Evolutionary conservation across 2,329 filamentous ascomycete species (phyloP).

Genomic region (Chrysoporthe puriensis): DNA sequence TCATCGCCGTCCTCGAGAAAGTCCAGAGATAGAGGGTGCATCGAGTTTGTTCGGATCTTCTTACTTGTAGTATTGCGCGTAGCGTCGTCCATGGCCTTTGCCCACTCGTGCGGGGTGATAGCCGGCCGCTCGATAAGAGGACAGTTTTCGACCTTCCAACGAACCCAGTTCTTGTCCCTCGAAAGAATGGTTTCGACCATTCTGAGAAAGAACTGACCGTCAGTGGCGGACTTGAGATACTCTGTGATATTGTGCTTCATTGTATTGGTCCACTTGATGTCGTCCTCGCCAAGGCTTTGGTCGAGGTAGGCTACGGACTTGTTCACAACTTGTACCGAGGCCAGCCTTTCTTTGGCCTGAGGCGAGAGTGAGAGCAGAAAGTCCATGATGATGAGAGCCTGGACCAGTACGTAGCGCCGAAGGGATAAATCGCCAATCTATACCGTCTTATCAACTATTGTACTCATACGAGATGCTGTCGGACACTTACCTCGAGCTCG

Average conservation of each 20-base stretch:
- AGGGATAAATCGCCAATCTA: constrained; percentile 94
- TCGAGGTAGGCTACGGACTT: constrained; percentile 83
- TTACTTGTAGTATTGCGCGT: constrained; percentile 71
- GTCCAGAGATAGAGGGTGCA: constrained; percentile 74
- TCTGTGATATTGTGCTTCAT: constrained; percentile 80
- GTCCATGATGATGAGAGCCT: constrained; percentile 91
- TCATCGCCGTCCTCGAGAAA: constrained; percentile 74
- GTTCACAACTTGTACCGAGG: constrained; percentile 67
- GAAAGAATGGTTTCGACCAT: constrained; percentile 97
- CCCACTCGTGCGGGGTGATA: constrained; percentile 70
- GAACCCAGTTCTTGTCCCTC: constrained; percentile 97
- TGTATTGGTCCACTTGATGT: constrained; percentile 83
- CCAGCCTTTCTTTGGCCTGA: constrained; percentile 78
- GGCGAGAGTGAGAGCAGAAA: constrained; percentile 90
- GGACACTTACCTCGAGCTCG: constrained; percentile 74
- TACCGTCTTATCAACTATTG: constrained; percentile 33
- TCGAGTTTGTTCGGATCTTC: constrained; percentile 67
- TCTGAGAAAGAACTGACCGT: constrained; percentile 91
- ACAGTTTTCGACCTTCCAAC: constrained; percentile 96
- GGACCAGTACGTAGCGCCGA: constrained; percentile 89
- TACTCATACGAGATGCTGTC: background rate
- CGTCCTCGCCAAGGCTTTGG: constrained; percentile 78
- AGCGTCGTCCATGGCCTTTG: constrained; percentile 68
- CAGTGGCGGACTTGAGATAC: constrained; percentile 78
- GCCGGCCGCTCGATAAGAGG: constrained; percentile 80